Conservation (phyloP, 163 green algal genomes). For the Coccomyxa subellipsoidea region DNA sequence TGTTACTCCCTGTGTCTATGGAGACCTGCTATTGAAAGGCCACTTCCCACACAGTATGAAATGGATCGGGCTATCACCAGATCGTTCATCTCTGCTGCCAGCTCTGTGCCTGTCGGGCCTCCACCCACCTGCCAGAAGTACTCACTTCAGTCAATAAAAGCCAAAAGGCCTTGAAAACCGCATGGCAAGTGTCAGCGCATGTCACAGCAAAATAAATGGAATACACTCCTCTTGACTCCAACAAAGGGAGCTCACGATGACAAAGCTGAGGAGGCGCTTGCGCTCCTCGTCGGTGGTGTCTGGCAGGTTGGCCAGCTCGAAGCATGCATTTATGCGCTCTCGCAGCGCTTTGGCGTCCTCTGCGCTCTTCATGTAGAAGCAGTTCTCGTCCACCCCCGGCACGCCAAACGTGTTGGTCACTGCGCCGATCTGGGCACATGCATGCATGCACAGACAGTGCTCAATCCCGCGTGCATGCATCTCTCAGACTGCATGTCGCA, state of each 20-base stretch:
- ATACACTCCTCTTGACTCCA: too few species aligned
- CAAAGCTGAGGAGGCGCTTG: constrained; percentile 47
- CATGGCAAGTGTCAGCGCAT: too few species aligned
- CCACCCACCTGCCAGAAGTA: constrained; percentile 34
- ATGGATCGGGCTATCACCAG: too few species aligned
- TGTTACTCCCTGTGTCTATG: too few species aligned
- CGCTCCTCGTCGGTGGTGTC: constrained; percentile 26
- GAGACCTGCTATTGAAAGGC: too few species aligned
- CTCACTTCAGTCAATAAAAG: not conserved
- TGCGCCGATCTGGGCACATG: constrained; percentile 38
- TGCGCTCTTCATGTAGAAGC: constrained; percentile 47
- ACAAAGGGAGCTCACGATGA: constrained; percentile 40
- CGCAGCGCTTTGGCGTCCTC: constrained; percentile 28
- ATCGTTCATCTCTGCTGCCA: constrained; percentile 63
- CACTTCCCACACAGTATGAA: too few species aligned
- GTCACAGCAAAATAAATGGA: too few species aligned
- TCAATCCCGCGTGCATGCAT: too few species aligned
- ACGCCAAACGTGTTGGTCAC: constrained; percentile 59
- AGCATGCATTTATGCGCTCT: constrained; percentile 39
- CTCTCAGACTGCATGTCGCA: too few species aligned
- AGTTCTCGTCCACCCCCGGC: constrained; percentile 55
- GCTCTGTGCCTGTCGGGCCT: constrained; percentile 60
- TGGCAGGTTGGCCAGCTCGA: constrained; percentile 42
- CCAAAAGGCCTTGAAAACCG: too few species aligned
- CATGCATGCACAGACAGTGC: not conserved